These are phyloP conservation scores for Lipomyces starkeyi DNA, from an alignment of 805 yeast genomes.

Conservation along the genomic window DNA sequence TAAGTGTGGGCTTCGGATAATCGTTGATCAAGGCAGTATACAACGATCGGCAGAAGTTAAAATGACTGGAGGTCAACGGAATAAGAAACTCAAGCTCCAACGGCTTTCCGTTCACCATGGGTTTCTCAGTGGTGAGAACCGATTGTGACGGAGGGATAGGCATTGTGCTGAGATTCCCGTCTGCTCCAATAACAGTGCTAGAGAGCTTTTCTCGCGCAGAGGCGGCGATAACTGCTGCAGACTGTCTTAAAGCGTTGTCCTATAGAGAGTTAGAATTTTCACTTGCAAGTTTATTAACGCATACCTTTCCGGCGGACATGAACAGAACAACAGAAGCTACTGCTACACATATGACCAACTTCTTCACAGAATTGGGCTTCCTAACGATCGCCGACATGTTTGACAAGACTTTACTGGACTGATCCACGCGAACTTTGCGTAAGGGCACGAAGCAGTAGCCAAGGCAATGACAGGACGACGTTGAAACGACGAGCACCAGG, in stretches of 20 bases:
- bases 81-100: conserved; percentile 32
- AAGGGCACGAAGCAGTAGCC: not conserved
- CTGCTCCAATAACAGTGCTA: not conserved
- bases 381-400: not conserved
- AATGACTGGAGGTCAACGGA: conserved; percentile 35
- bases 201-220: not conserved
- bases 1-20: conserved; percentile 32
- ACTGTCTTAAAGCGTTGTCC: not conserved
- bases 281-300: not conserved
- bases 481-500: not conserved
- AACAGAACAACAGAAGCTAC: not conserved
- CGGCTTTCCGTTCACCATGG: conserved; percentile 20
- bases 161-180: not conserved
- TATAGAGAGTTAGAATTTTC: not conserved
- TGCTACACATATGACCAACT: not conserved
- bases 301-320: not conserved
- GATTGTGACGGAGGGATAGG: not conserved
- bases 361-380: conserved; percentile 2
- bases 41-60: conserved; percentile 37
- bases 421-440: not conserved
- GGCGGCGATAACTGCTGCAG: conserved; percentile 5
- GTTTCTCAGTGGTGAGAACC: not conserved
- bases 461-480: not conserved
- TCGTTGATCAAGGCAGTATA: conserved; percentile 32
- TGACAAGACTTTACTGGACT: not conserved